Percentiles rank a stretch among this genome's conserved stretches.
These are phyloP conservation scores for Populus deltoides DNA, from an alignment of 345 rosid genomes.

Conservation along the genomic window DNA sequence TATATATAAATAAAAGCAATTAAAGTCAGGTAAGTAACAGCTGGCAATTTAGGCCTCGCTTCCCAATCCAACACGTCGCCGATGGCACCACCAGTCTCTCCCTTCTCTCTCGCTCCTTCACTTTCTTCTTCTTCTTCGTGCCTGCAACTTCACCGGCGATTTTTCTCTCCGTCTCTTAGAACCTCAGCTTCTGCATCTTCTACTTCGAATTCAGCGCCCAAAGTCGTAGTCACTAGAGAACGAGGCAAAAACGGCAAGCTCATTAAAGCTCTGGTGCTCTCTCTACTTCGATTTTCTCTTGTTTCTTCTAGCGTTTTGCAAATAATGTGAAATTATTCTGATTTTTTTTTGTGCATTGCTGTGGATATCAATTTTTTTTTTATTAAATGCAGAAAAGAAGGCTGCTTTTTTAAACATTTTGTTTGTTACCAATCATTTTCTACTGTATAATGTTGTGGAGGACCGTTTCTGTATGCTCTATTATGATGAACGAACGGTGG, in stretches of 20 bases:
- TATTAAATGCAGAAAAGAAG: constrained; percentile 31
- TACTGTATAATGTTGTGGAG: not conserved
- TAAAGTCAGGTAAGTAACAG: constrained; percentile 18
- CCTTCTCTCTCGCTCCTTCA: constrained; percentile 24
- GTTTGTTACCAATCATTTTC: not conserved
- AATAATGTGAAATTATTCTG: not conserved
- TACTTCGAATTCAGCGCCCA: constrained; percentile 36
- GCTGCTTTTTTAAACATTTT: constrained; percentile 3
- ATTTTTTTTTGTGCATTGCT: not conserved
- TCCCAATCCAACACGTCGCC: constrained; percentile 30
- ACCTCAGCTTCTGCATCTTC: constrained; percentile 17
- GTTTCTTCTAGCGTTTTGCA: not conserved
- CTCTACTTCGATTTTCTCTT: not conserved
- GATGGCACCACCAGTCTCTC: constrained; percentile 32
- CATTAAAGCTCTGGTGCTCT: constrained; percentile 61
- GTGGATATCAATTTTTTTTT: constrained; percentile 11
- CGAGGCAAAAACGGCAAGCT: constrained; percentile 88
- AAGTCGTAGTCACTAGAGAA: constrained; percentile 91
- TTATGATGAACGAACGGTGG: not conserved
- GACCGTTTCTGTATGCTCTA: not conserved
- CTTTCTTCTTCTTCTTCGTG: constrained; percentile 3
- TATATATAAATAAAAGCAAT: not conserved
- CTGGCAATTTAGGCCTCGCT: constrained; percentile 8
- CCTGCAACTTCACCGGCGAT: constrained; percentile 24
- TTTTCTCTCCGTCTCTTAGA: constrained; percentile 1